phyloP scores from a whole-genome alignment of 1,284 basidiomycete species.

The Microbotryum scabiosae region DNA sequence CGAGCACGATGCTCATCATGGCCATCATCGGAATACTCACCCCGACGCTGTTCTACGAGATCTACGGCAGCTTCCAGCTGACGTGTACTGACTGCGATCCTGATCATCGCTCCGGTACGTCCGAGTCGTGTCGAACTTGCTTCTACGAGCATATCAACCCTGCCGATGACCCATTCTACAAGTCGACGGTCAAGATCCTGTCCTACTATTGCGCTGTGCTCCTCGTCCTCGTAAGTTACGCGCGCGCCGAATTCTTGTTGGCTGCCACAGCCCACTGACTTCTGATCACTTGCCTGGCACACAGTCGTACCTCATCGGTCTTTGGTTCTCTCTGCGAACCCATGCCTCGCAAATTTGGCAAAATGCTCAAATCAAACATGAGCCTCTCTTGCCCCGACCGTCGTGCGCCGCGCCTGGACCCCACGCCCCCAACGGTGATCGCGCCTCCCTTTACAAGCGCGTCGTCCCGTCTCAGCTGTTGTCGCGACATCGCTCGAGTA shows the following conservation, averaged over 20 bases:
- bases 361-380: conserved; percentile 50
- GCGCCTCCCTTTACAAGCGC: conserved; percentile 58
- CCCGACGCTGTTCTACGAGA: conserved; percentile 97
- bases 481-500: conserved; percentile 12
- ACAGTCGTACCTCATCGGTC: conserved; percentile 89
- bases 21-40: conserved; percentile 94
- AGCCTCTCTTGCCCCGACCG: too few species aligned
- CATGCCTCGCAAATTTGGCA: conserved; percentile 99
- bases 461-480: conserved; percentile 39
- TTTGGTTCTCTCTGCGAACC: conserved; percentile 98
- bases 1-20: conserved; percentile 99
- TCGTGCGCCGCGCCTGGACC: too few species aligned
- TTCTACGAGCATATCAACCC: conserved; percentile 94
- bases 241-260: background rate
- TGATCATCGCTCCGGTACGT: conserved; percentile 24
- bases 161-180: conserved; percentile 89
- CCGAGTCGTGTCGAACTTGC: conserved; percentile 69
- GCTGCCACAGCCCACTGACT: too few species aligned
- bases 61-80: conserved; percentile 93
- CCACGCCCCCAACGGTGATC: conserved; percentile 43
- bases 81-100: conserved; percentile 82
- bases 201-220: conserved; percentile 92
- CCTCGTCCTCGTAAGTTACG: conserved; percentile 67
- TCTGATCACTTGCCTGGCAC: too few species aligned
- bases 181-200: conserved; percentile 80